These are phyloP conservation scores for Pseudogymnoascus sp. DNA, from an alignment of 2,329 filamentous ascomycete species.

Conservation along the genomic window DNA sequence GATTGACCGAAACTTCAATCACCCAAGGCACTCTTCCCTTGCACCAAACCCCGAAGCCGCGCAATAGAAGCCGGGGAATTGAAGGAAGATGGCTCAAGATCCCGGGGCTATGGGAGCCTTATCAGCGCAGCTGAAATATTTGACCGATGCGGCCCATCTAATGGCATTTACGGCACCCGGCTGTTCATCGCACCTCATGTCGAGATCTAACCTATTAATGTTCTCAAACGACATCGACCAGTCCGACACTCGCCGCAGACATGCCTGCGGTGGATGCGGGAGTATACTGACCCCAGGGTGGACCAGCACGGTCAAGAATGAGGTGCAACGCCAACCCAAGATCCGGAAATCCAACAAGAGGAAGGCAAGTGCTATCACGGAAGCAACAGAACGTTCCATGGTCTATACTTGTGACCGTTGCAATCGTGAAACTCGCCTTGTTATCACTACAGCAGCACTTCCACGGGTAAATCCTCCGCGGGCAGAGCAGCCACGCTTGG, in stretches of 20 bases:
- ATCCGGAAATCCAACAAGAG: neutral
- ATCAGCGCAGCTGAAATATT: constrained; percentile 28
- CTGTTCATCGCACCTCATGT: constrained; percentile 53
- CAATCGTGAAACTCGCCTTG: constrained; percentile 19
- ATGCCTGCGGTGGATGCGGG: constrained; percentile 52
- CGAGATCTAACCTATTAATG: constrained; percentile 41
- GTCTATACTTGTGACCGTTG: constrained; percentile 25
- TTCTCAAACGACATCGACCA: constrained; percentile 37
- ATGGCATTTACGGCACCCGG: constrained; percentile 44
- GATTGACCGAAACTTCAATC: constrained; percentile 8
- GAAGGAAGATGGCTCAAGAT: constrained; percentile 5
- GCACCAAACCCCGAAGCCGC: neutral
- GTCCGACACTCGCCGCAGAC: constrained; percentile 43
- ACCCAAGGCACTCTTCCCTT: neutral
- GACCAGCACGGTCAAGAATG: constrained; percentile 17
- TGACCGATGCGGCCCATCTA: constrained; percentile 53
- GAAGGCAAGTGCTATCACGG: constrained; percentile 3
- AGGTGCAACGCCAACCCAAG: constrained; percentile 8
- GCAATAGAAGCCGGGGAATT: neutral
- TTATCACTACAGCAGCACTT: constrained; percentile 12
- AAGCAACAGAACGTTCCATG: constrained; percentile 15
- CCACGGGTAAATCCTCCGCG: neutral
- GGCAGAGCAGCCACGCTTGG: neutral
- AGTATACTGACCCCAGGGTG: constrained; percentile 48
- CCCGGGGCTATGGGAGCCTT: neutral